These are phyloP conservation scores for Pythium dissotocum DNA, from an alignment of 352 stramenopile species.

Conservation along the genomic window DNA sequence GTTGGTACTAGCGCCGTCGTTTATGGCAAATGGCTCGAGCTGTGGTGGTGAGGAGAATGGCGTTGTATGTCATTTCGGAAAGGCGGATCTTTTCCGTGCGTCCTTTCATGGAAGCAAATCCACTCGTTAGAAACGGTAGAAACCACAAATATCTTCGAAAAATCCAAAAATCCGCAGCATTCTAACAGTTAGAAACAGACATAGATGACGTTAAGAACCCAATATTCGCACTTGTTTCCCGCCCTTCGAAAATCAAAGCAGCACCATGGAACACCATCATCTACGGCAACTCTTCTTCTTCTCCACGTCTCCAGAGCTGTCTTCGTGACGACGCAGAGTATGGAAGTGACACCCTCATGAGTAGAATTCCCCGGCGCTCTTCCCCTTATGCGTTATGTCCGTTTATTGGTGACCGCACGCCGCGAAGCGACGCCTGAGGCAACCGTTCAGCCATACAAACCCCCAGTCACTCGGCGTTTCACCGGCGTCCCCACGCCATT, in stretches of 20 bases:
- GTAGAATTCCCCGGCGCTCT: too few relatives aligned
- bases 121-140: neutral
- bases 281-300: neutral
- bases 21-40: neutral
- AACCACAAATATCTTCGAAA: neutral
- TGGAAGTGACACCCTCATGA: too few relatives aligned
- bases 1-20: too few relatives aligned
- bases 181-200: neutral
- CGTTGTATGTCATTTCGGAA: neutral
- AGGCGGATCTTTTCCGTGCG: neutral
- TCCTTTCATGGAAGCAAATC: neutral
- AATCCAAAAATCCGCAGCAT: neutral
- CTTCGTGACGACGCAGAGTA: too few relatives aligned
- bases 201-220: too few relatives aligned
- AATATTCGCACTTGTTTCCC: neutral
- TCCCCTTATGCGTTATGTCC: too few relatives aligned
- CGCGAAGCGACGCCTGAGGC: neutral
- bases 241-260: neutral
- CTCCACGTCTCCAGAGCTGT: too few relatives aligned
- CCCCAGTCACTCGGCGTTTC: constrained; percentile 1
- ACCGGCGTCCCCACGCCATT: neutral
- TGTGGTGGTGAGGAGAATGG: neutral
- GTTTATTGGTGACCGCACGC: neutral
- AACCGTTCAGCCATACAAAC: neutral
- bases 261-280: neutral